Conservation (phyloP, 2,329 filamentous ascomycete species). For the Fusarium scirpi region DNA sequence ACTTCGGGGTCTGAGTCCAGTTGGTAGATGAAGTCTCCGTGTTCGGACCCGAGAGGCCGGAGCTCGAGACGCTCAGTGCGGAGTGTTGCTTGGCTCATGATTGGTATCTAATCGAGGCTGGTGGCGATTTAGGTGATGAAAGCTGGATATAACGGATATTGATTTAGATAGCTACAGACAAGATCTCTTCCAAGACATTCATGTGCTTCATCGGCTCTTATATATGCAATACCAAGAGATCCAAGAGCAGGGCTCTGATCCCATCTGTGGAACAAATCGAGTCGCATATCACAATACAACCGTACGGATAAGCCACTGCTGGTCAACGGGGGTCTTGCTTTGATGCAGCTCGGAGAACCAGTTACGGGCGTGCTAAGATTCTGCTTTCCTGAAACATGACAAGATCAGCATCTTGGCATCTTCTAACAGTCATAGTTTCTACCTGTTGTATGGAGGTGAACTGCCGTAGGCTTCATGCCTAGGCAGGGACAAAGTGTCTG, state of each 20-base stretch:
- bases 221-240: slow-evolving; percentile 24
- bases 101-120: background rate
- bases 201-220: slow-evolving; percentile 27
- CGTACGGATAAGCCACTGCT: slow-evolving; percentile 4
- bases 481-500: background rate
- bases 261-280: slow-evolving; percentile 3
- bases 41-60: slow-evolving; percentile 32
- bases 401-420: slow-evolving; percentile 39
- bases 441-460: background rate
- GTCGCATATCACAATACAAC: slow-evolving; percentile 3
- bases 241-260: slow-evolving; percentile 21
- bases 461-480: background rate
- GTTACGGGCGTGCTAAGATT: slow-evolving; percentile 8
- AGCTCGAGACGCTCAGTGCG: slow-evolving; percentile 36
- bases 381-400: slow-evolving; percentile 24
- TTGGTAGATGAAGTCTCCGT: slow-evolving; percentile 37
- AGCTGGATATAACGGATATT: background rate
- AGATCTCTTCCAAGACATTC: background rate
- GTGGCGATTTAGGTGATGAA: background rate
- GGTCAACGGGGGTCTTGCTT: slow-evolving; percentile 24
- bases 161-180: slow-evolving; percentile 1
- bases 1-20: slow-evolving; percentile 38
- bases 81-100: slow-evolving; percentile 38
- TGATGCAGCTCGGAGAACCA: background rate
- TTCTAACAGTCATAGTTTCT: background rate